Base-by-base conservation (phyloP, 106 monocot genomes). In the Dactylorhiza incarnata region DNA sequence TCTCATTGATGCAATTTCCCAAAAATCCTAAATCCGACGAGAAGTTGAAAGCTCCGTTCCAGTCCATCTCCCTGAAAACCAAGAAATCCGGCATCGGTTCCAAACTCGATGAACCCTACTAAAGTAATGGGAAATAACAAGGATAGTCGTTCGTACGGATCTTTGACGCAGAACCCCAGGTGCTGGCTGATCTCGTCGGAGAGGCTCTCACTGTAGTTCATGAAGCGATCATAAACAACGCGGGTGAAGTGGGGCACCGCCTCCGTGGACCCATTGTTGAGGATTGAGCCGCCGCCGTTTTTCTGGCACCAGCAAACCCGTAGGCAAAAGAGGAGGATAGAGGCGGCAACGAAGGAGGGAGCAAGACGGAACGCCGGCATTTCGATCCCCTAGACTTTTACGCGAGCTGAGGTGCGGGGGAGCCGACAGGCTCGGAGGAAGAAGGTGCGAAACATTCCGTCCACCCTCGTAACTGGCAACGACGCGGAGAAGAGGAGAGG, bases 41-140 rank as follows among this genome's bases (percentile, higher is more conserved):
- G 78, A 85, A 82, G 78, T 85, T 75, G 68, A 85, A 85, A 16
- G 85, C 85, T 47, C 17, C 50, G 65, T 82, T 71, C 78, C 81
- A 51, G 46, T 85, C 85, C 81, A 51, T 65, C 14, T 51, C 10
- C 66, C 84, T 84, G 75, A 46, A 84, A 59, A 78, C 5, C 4
- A 49, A 15, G 14, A 5, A 75, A 0, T 6, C 7, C 44, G 11
- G 25, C 49, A 23, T 46, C 14, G 25, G 29, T 59, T 8, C 15
- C 43, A 45, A 47, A 16, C 61, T 67, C 73, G 68, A 61, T 15
- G 23, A 69, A 73, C 22, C 50, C 17, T 25, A 58, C 0, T 61
- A 45, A 22, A 37, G 37, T 19, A 9, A 45, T 5, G 0, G 25
- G 7, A 70, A 12, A 44, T 7, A 46, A 45, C 69, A 46, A 46